Conservation (phyloP, 805 yeast species). For the Ogataea neopini region DNA sequence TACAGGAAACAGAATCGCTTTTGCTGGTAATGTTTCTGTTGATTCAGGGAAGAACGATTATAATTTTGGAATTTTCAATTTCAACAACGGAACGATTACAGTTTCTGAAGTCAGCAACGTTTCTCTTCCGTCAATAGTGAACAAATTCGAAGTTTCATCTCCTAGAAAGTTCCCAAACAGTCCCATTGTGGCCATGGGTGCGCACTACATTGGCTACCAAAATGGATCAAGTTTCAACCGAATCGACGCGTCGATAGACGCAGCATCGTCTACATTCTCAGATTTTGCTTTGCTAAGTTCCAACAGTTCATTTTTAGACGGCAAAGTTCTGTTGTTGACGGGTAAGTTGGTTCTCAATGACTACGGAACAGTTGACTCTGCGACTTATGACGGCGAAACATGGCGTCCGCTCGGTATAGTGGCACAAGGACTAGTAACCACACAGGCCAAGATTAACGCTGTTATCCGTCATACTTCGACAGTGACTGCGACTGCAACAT, state of each 20-base stretch:
- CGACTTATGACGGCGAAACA: conserved; percentile 59
- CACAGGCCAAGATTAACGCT: conserved; percentile 27
- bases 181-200: conserved; percentile 45
- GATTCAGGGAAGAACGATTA: conserved; percentile 24
- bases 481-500: conserved; percentile 9
- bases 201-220: conserved; percentile 39
- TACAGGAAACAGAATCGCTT: conserved; percentile 38
- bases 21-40: conserved; percentile 55
- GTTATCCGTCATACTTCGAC: conserved; percentile 36
- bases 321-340: conserved; percentile 52
- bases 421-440: conserved; percentile 30
- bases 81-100: conserved; percentile 38
- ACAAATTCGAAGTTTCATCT: conserved; percentile 22
- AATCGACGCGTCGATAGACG: conserved; percentile 37
- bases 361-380: conserved; percentile 61
- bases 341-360: conserved; percentile 52
- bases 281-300: conserved; percentile 38
- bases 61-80: conserved; percentile 57
- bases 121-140: conserved; percentile 35
- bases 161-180: conserved; percentile 34
- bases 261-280: conserved; percentile 38
- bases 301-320: conserved; percentile 43
- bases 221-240: conserved; percentile 51
- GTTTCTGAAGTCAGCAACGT: conserved; percentile 11
- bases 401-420: conserved; percentile 71